A percentile compares a stretch with the other conserved stretches of the same genome.
phyloP scores from a whole-genome alignment of 2,329 filamentous ascomycete genomes.

The Epicoccum nigrum region DNA sequence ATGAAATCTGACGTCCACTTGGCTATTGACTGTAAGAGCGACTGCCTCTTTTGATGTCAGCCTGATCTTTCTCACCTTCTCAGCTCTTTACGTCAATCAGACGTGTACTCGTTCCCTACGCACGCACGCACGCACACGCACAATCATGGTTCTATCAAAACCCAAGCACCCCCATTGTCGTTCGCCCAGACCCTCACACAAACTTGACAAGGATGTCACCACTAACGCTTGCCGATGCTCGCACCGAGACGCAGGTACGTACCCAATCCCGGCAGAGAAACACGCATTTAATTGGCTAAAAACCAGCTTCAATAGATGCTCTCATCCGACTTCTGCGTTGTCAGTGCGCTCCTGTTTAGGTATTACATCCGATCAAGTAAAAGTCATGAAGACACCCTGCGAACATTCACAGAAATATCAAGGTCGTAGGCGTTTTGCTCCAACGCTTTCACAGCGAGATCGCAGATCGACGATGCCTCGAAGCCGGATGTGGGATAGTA shows the following conservation, averaged over 20 bases:
- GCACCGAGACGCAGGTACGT: conserved; percentile 21
- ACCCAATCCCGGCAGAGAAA: conserved; percentile 9
- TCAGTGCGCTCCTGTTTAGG: too few relatives aligned
- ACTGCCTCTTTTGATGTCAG: too few relatives aligned
- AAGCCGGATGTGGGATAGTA: conserved; percentile 13
- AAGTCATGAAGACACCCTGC: too few relatives aligned
- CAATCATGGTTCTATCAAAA: too few relatives aligned
- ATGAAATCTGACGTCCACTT: too few relatives aligned
- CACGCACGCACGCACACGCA: too few relatives aligned
- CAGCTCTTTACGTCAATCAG: too few relatives aligned
- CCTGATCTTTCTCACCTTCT: too few relatives aligned
- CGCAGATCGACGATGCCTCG: background rate
- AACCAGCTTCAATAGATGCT: background rate
- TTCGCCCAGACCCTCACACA: background rate
- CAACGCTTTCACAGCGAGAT: background rate
- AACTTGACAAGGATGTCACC: too few relatives aligned
- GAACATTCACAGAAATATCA: background rate
- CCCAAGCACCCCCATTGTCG: too few relatives aligned
- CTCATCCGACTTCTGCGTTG: background rate
- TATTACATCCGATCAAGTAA: background rate
- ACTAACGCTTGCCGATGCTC: background rate
- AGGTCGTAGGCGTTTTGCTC: background rate
- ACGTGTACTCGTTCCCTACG: too few relatives aligned
- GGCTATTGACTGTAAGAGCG: too few relatives aligned
- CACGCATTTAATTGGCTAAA: conserved; percentile 1